Evolutionary conservation across 345 rosid genomes (phyloP), one percentile per base, ranked within the genome.

Genomic region (Citrus unshiu): DNA sequence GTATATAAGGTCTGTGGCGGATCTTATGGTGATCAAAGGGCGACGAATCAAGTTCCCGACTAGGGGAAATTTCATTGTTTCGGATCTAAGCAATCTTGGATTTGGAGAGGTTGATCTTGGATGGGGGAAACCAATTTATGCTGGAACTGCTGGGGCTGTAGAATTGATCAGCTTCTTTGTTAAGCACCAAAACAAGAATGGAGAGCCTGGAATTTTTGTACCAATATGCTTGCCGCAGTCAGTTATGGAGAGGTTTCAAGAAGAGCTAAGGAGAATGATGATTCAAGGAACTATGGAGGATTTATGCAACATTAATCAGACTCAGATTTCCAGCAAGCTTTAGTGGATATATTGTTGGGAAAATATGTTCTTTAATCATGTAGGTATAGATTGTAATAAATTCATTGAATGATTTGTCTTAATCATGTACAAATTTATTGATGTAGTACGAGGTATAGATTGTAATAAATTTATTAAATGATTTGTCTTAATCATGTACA

Each of bases 81-180:
- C 86, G 10, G 24, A 37, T 67, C 0, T 24, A 35, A 62, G 57
- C 0, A 46, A 29, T 9, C 13, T 18, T 7, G 81, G 74, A 6
- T 21, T 70, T 4, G 67, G 12, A n/a, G 84, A 60, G 40, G 63
- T 78, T 18, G 82, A 84, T 29, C 72, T 84, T 8, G 84, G 84
- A 3, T 81, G 86, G 84, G 86, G 86, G 1, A 75, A 60, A 27
- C 77, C 80, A 1, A 34, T 58, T 3, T 78, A 66, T n/a, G 80
- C 64, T 5, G 86, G 86, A 27, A 34, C 76, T 18, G 79, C 77
- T 0, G 83, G 80, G 16, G 61, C 76, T 32, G 21, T 63, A n/a
- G 32, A 56, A 0, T 62, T 56, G 22, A 51, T 40, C 12, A 75
- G 78, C 32, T 78, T 70, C 54, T 59, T 10, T 14, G 4, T 61